These are phyloP conservation scores for Phaeodactylum tricornutum DNA, from an alignment of 108 stramenopile species.

Conservation along the genomic window DNA sequence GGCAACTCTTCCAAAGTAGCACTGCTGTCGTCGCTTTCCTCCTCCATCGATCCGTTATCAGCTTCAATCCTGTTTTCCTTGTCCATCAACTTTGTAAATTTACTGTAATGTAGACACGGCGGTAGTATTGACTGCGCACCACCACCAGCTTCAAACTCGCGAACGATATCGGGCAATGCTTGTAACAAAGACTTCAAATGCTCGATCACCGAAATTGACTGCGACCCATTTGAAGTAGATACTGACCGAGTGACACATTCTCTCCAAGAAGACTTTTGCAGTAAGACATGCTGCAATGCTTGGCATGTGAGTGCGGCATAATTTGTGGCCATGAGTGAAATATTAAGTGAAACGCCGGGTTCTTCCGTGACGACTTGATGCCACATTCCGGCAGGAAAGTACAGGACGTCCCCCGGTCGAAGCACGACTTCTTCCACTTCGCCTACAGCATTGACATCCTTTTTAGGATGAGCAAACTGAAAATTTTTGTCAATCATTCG, in stretches of 20 bases:
- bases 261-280: slow-evolving; percentile 56
- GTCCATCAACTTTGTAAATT: neutral
- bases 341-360: slow-evolving; percentile 78
- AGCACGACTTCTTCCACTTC: slow-evolving; percentile 34
- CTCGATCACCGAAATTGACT: slow-evolving; percentile 9
- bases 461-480: slow-evolving; percentile 41
- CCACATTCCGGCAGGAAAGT: slow-evolving; percentile 89
- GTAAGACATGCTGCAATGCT: slow-evolving; percentile 60
- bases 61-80: too few relatives aligned
- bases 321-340: slow-evolving; percentile 75
- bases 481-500: slow-evolving; percentile 28
- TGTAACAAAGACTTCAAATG: slow-evolving; percentile 35
- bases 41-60: slow-evolving; percentile 4
- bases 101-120: slow-evolving; percentile 32
- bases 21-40: slow-evolving; percentile 4
- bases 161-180: slow-evolving; percentile 26
- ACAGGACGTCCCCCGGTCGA: slow-evolving; percentile 81
- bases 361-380: slow-evolving; percentile 80
- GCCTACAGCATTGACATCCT: slow-evolving; percentile 42
- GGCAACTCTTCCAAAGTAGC: neutral
- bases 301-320: slow-evolving; percentile 63
- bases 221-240: neutral
- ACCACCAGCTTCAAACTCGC: slow-evolving; percentile 27
- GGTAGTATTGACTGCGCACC: slow-evolving; percentile 51
- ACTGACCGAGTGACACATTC: slow-evolving; percentile 25